A percentile compares a stretch with the other conserved stretches of the same genome.
Evolutionary conservation across 225 moss, liverwort and hornwort species (phyloP).

Genomic region (Climacium dendroides): DNA sequence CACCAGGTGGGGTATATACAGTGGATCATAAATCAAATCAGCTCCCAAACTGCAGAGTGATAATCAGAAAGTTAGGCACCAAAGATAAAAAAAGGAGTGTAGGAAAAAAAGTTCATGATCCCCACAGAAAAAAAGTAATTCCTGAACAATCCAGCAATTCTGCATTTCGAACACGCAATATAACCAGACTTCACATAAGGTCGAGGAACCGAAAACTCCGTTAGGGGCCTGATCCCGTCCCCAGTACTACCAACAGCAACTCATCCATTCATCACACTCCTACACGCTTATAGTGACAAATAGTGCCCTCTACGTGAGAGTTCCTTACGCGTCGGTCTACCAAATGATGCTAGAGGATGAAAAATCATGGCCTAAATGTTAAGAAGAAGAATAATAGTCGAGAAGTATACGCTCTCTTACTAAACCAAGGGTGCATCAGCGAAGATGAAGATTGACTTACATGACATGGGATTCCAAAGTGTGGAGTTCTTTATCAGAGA

Average conservation of each 20-base stretch:
- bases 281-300: not conserved
- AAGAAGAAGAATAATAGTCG: not conserved
- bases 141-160: not conserved
- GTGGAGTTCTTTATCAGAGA: slow-evolving; percentile 39
- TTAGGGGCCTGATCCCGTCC: not conserved
- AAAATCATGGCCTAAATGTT: not conserved
- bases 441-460: slow-evolving; percentile 29
- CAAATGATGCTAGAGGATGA: not conserved
- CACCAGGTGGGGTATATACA: slow-evolving; percentile 51
- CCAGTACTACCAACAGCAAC: not conserved
- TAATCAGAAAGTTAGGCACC: not conserved
- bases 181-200: not conserved
- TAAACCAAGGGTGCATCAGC: not conserved
- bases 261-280: not conserved
- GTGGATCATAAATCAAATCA: slow-evolving; percentile 72
- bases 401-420: not conserved
- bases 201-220: not conserved
- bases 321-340: not conserved
- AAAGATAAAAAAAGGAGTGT: too few relatives aligned
- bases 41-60: slow-evolving; percentile 60
- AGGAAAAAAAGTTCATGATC: not conserved
- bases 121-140: not conserved
- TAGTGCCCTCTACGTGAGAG: not conserved
- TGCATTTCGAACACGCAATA: not conserved
- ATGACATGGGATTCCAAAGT: slow-evolving; percentile 52